Evolutionary conservation across 192 early-diverging fungal species (phyloP), one percentile per base, ranked within the genome.

Genomic region (Coemansia sp.): DNA sequence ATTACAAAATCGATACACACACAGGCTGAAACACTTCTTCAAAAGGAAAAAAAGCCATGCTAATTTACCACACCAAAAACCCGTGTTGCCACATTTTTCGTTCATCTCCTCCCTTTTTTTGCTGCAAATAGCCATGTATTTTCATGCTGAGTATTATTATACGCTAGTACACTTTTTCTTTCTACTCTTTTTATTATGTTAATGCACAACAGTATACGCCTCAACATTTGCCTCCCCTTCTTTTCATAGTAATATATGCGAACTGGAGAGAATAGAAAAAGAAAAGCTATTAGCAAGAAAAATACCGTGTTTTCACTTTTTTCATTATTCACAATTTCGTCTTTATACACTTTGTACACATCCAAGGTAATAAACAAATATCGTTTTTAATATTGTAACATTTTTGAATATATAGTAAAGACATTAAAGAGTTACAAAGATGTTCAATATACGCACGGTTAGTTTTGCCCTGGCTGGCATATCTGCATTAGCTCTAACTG

Each of bases 11-110:
- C 4, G 32, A 32, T 4, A 32, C 32, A 32, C 32, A 32, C 32
- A 32, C 32, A 1, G 44, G 44, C 5, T 45, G 44, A 45, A 45
- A 45, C 13, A 5, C 13, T 7, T 45, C 13, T 9, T 45, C 44
- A 14, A 53, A 20, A n/a, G 51, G n/a, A 17, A 17, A n/a, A n/a
- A 40, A 59, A 59, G 57, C 57, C 57, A 41, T 59, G 57, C 39
- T 59, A 12, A 59, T 63, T 43, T 41, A 43, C 61, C 61, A 48
- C 44, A 17, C 57, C 41, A 19, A 32, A 32, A 32, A 32, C 17
- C 6, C 32, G 12, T n/a, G 16, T 61, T 61, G 60, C 60, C 60
- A 61, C 60, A 59, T 45, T 44, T 16, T 14, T 13, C 16, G 38
- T 40, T 25, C 41, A 4, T 50, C 40, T 64, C 48, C 5, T 58